phyloP scores from a whole-genome alignment of 2,329 filamentous ascomycete genomes.

The Penicillium sp. region DNA sequence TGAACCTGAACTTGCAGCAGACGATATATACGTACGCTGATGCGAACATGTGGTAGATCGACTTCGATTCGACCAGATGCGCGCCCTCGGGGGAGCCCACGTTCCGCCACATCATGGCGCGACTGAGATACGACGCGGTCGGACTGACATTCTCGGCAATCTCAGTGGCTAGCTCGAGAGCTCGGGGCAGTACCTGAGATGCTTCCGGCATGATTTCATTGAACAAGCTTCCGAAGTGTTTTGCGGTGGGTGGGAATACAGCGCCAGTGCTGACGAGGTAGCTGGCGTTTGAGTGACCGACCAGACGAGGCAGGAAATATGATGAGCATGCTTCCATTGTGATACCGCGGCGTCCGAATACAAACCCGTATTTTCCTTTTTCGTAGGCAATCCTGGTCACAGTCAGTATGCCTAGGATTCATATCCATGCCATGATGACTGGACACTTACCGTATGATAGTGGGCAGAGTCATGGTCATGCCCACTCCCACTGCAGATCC shows the following conservation, averaged over 20 bases:
- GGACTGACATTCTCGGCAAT: conserved; percentile 66
- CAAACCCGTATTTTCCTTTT: conserved; percentile 69
- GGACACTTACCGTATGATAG: conserved; percentile 47
- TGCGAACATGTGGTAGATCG: conserved; percentile 44
- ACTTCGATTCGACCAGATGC: conserved; percentile 63
- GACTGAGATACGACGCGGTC: conserved; percentile 66
- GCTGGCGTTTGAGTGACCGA: conserved; percentile 51
- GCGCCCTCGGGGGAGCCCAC: conserved; percentile 63
- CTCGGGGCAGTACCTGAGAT: conserved; percentile 62
- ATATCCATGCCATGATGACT: neutral
- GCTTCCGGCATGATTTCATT: conserved; percentile 61
- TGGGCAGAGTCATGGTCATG: conserved; percentile 60
- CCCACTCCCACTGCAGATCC: conserved; percentile 59
- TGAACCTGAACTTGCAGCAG: neutral
- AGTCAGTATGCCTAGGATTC: neutral
- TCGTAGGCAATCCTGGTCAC: conserved; percentile 52
- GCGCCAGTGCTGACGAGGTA: conserved; percentile 61
- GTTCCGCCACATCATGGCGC: conserved; percentile 65
- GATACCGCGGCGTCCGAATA: conserved; percentile 69
- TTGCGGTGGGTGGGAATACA: conserved; percentile 55
- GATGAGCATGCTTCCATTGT: conserved; percentile 71
- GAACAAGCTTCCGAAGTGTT: conserved; percentile 58
- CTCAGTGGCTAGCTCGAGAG: conserved; percentile 66
- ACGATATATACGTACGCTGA: conserved; percentile 29
- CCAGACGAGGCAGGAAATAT: conserved; percentile 70